A percentile compares a stretch with the other conserved stretches of the same genome.
phyloP scores from a whole-genome alignment of 2,329 filamentous ascomycete species.

The Aspergillus sp. region DNA sequence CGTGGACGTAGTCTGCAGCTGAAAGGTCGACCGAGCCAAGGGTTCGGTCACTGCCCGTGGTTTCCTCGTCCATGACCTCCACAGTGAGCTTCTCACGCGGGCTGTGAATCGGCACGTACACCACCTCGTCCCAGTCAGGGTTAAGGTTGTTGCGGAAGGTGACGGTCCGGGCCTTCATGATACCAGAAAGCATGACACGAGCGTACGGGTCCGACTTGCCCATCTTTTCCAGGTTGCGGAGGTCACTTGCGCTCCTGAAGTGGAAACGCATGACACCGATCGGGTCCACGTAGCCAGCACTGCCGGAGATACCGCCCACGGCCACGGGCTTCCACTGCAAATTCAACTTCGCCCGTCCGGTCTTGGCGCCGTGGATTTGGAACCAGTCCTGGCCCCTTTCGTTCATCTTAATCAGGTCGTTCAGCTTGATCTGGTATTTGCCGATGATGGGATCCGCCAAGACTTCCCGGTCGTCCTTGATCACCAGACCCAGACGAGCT shows the following conservation, averaged over 20 bases:
- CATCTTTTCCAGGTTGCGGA: conserved; percentile 88
- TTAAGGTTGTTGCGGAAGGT: conserved; percentile 94
- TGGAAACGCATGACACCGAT: conserved; percentile 94
- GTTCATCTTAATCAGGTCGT: conserved; percentile 86
- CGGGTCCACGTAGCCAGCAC: conserved; percentile 83
- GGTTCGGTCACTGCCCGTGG: conserved; percentile 79
- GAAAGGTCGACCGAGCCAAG: conserved; percentile 72
- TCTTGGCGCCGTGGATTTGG: conserved; percentile 70
- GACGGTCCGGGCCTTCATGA: conserved; percentile 85
- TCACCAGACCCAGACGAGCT: conserved; percentile 79
- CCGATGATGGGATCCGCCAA: conserved; percentile 75
- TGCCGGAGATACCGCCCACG: conserved; percentile 65
- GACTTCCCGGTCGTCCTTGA: conserved; percentile 93
- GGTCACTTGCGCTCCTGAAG: conserved; percentile 70
- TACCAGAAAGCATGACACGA: conserved; percentile 77
- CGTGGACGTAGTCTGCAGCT: conserved; percentile 67
- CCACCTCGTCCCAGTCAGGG: conserved; percentile 89
- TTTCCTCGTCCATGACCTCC: conserved; percentile 96
- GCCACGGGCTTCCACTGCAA: conserved; percentile 94
- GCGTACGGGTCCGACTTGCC: conserved; percentile 96
- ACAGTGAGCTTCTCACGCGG: conserved; percentile 72
- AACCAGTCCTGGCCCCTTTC: conserved; percentile 96
- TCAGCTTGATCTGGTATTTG: conserved; percentile 88
- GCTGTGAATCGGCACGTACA: conserved; percentile 87
- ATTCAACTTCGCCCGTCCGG: conserved; percentile 80